A percentile compares a stretch with the other conserved stretches of the same genome.
Conservation (phyloP, 331 rosid genomes). For the Spiraea crenata region DNA sequence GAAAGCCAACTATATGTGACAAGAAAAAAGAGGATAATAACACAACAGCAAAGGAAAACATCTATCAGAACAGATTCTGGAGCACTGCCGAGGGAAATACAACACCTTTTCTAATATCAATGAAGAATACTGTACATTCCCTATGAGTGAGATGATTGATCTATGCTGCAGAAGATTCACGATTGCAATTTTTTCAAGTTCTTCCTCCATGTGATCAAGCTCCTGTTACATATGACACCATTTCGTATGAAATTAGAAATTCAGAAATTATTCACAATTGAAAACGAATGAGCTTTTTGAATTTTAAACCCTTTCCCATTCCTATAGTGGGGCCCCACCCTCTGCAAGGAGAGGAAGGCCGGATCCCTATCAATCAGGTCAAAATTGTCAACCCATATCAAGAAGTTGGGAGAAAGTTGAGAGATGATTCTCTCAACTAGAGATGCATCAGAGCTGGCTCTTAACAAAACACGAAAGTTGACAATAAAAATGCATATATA, state of each 20-base stretch:
- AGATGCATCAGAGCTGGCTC: background rate
- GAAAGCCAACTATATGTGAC: background rate
- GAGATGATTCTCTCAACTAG: background rate
- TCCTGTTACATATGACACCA: conserved; percentile 44
- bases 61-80: no score
- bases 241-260: background rate
- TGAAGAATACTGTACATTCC: conserved; percentile 79
- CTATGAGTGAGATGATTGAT: conserved; percentile 86
- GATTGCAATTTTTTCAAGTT: conserved; percentile 75
- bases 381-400: background rate
- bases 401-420: background rate
- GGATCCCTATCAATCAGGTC: background rate
- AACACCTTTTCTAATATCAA: conserved; percentile 78
- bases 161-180: conserved; percentile 77
- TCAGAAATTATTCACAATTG: background rate
- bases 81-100: conserved; percentile 10
- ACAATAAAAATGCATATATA: background rate
- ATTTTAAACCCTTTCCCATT: background rate
- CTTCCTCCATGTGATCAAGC: conserved; percentile 75
- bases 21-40: background rate
- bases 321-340: no score
- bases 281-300: background rate
- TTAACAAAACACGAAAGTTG: background rate
- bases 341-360: no score
- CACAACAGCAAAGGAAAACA: background rate